Evolutionary conservation across 306 rosid species (phyloP), one percentile per base, ranked within the genome.

Genomic region (Prunus mira): DNA sequence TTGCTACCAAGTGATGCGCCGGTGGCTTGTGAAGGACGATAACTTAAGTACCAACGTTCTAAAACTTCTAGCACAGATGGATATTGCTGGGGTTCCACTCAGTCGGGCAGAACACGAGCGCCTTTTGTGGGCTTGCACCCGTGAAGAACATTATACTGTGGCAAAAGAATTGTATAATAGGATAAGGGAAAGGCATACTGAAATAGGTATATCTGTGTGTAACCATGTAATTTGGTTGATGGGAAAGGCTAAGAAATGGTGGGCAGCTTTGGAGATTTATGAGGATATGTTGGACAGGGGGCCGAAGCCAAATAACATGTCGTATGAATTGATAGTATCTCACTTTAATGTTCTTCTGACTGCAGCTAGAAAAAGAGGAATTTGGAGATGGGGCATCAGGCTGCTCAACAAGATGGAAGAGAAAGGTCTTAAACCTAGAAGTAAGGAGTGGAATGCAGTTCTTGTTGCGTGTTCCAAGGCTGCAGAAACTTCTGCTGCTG

Each of bases 351-450:
- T 90, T 79, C 97, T 95, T 76, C 97, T 92, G 52, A 82, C 80
- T 66, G 93, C 99, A 69, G 97, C 92, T 52, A 83, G 76, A 81
- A 91, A 82, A 72, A 85, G 78, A 64, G 96, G 97, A 51, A 86
- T 88, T 76, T 95, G 99, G 99, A 95, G 81, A 89, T 92, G 99
- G 97, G 97, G 96, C 58, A 85, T 95, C 25, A 84, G 89, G 86
- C 82, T 95, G 83, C 89, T 92, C n/a, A 88, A 92, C 97, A 95
- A 91, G 82, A 95, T 90, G 99, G 93, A 95, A 82, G 99, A 87
- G 74, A 95, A 91, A 76, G 99, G 99, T 67, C 89, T 95, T 63
- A 88, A 89, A 80, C 97, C 97, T 12, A 88, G 99, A 79, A 86
- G 87, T 79, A 87, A 76, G 79, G 97, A 92, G 81, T 95, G 97